Base-by-base conservation (phyloP, 2,329 filamentous ascomycete genomes). In the Epichloe scottii region DNA sequence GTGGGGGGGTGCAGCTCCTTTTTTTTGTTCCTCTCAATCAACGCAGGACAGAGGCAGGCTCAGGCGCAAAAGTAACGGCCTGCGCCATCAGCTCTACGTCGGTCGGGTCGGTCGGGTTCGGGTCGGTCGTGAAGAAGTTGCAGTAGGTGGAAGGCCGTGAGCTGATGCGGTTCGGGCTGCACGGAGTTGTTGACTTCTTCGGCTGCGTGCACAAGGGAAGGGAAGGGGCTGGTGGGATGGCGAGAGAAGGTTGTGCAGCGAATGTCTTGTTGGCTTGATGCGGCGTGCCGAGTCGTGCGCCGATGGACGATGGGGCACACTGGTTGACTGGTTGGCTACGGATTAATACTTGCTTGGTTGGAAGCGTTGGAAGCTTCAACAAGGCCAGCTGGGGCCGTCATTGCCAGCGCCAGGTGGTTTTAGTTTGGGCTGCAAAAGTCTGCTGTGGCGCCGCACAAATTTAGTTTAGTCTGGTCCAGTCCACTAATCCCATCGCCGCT, bases 1-100 rank as follows among this genome's bases (percentile, higher is more conserved):
- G 33, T 21, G 23, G 26, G 30, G 30, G 39, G 37, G 8, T 4
- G 45, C 46, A 37, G 47, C 23, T 46, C 41, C 26, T 30, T 10
- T 26, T 42, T 12, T 7, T 17, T 26, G 12, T 38, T 11, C 4
- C 5, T 38, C 12, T 43, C 14, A 34, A 41, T 54, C 39, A 52
- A 47, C 43, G 51, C 51, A 49, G 49, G 51, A 50, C 34, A 40
- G 49, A 49, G 23, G 46, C 50, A 35, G 50, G 55, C 54, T 53
- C 49, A 42, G 50, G 49, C 46, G 46, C 39, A 48, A 43, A 46
- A 37, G 41, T 10, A 40, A 44, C 38, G 38, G 33, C 44, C 48
- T 47, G 48, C 53, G 55, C 55, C 55, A 56, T 56, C 47, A 52
- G 53, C 26, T 30, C 26, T 30, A 30, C 26, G 26, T 30, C 26